A percentile compares a stretch with the other conserved stretches of the same genome.
phyloP scores from a whole-genome alignment of 805 yeast genomes.

The Saturnispora hagleri region DNA sequence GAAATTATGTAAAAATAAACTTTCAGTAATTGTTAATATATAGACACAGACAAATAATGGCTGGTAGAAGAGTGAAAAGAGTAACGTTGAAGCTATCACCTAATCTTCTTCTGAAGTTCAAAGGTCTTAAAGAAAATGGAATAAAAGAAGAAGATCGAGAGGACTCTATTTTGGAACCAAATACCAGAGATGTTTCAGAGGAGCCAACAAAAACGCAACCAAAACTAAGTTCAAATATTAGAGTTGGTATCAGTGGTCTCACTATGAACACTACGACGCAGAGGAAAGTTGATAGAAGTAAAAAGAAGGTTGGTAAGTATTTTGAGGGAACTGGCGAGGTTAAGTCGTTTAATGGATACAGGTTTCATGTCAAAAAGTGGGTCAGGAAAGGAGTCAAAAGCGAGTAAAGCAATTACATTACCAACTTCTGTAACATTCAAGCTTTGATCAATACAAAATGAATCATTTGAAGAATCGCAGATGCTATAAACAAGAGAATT shows the following conservation, averaged over 20 bases:
- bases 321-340: conserved; percentile 11
- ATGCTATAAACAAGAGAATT: too few species aligned
- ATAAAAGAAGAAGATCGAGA: not conserved
- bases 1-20: not conserved
- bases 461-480: too few species aligned
- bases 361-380: conserved; percentile 1
- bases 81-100: conserved; percentile 14
- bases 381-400: not conserved
- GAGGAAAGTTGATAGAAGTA: conserved; percentile 21
- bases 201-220: conserved; percentile 1
- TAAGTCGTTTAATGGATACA: conserved; percentile 8
- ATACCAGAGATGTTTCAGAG: not conserved
- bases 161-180: not conserved
- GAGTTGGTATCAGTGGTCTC: conserved; percentile 19
- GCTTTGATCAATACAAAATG: too few species aligned
- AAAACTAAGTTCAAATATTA: conserved; percentile 7
- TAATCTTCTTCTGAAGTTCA: not conserved
- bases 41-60: not conserved
- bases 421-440: too few species aligned
- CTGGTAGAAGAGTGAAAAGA: conserved; percentile 1
- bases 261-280: conserved; percentile 21
- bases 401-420: not conserved
- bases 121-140: not conserved
- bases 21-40: not conserved
- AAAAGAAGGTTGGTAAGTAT: conserved; percentile 9